Evolutionary conservation across 202 grass and related monocot genomes (phyloP).

Genomic region (Bolboschoenoplectus hybrid): DNA sequence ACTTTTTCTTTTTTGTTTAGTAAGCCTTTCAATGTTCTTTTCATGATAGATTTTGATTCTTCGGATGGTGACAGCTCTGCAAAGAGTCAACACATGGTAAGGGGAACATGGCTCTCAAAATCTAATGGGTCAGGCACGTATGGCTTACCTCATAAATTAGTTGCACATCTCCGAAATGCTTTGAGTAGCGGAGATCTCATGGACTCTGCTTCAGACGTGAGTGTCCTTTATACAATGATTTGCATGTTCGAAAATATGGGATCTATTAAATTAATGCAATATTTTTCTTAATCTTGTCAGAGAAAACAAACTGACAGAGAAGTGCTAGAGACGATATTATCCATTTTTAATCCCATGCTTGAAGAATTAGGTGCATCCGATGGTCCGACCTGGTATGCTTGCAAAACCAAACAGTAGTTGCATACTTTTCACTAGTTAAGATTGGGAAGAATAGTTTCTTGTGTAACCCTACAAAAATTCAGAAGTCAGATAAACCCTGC

Average conservation of each 20-base stretch:
- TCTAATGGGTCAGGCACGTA: constrained; percentile 43
- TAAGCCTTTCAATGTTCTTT: constrained; percentile 23
- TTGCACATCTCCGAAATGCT: constrained; percentile 65
- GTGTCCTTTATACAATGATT: constrained; percentile 19
- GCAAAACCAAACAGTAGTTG: constrained; percentile 22
- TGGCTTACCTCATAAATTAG: constrained; percentile 63
- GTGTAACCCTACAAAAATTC: not conserved
- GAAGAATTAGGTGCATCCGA: constrained; percentile 57
- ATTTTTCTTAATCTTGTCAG: constrained; percentile 42
- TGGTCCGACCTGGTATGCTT: constrained; percentile 46
- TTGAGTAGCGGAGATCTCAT: constrained; percentile 48
- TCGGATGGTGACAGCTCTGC: constrained; percentile 43
- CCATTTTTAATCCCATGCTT: constrained; percentile 87
- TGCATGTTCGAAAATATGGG: not conserved
- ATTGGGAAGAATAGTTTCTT: not conserved
- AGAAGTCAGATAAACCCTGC: not conserved
- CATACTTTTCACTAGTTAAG: not conserved
- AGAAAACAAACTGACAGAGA: constrained; percentile 64
- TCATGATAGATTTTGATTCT: constrained; percentile 69
- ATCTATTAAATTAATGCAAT: not conserved
- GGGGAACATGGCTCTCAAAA: constrained; percentile 77
- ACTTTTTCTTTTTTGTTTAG: not conserved
- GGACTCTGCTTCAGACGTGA: constrained; percentile 35
- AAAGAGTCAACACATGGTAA: constrained; percentile 70
- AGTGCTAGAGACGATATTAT: constrained; percentile 69